A percentile compares a stretch with the other conserved stretches of the same genome.
These are phyloP conservation scores for Candida loeiensis DNA, from an alignment of 805 yeast species.

Conservation along the genomic window DNA sequence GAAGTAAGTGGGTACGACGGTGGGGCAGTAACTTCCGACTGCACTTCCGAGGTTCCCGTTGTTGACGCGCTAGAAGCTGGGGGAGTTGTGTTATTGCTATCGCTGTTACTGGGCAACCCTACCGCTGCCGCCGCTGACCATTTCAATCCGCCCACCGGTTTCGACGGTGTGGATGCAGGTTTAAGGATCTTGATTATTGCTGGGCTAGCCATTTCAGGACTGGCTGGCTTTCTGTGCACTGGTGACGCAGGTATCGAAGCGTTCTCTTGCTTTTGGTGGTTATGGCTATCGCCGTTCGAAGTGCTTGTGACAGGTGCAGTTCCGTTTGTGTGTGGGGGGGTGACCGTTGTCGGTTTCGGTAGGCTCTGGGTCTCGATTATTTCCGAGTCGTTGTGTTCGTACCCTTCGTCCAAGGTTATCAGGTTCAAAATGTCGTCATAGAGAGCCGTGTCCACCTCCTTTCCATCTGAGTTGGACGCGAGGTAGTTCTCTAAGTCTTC, in stretches of 20 bases:
- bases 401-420: slow-evolving; percentile 13
- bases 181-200: slow-evolving; percentile 44
- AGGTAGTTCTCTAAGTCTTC: slow-evolving; percentile 39
- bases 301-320: neutral
- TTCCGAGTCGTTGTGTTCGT: slow-evolving; percentile 14
- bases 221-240: slow-evolving; percentile 8
- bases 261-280: neutral
- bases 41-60: slow-evolving; percentile 10
- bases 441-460: slow-evolving; percentile 34
- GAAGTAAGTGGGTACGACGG: neutral
- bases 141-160: slow-evolving; percentile 52
- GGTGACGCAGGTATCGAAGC: slow-evolving; percentile 10
- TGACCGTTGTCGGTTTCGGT: neutral
- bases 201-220: slow-evolving; percentile 33
- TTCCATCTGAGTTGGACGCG: slow-evolving; percentile 38
- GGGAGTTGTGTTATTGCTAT: slow-evolving; percentile 2
- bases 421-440: slow-evolving; percentile 40
- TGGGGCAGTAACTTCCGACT: slow-evolving; percentile 6
- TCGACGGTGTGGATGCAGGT: slow-evolving; percentile 54
- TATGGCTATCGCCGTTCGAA: slow-evolving; percentile 1
- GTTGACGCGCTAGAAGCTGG: slow-evolving; percentile 2
- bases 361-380: slow-evolving; percentile 4
- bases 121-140: slow-evolving; percentile 56
- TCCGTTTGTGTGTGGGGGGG: neutral
- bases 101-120: slow-evolving; percentile 19